A percentile compares a stretch with the other conserved stretches of the same genome.
These are phyloP conservation scores for Bruguiera gymnorhiza DNA, from an alignment of 345 rosid genomes.

Conservation along the genomic window DNA sequence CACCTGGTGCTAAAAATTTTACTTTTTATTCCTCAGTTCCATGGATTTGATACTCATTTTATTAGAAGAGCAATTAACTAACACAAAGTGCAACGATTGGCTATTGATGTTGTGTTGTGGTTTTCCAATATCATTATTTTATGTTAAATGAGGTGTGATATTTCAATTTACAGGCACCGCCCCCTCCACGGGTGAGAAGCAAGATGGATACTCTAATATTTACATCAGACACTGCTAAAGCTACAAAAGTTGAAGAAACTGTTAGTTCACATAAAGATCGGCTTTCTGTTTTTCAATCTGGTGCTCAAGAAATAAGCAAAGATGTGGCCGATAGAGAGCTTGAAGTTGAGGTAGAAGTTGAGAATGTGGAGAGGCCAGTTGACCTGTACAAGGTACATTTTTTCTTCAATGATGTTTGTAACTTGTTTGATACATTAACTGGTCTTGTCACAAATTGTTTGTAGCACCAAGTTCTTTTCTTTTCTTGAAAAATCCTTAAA, in stretches of 20 bases:
- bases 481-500: no score
- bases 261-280: slow-evolving; percentile 30
- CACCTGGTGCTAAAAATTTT: no score
- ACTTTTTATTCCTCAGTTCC: no score
- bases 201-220: slow-evolving; percentile 86
- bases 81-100: no score
- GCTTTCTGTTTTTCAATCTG: slow-evolving; percentile 22
- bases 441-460: neutral
- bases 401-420: slow-evolving; percentile 9
- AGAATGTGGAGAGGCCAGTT: slow-evolving; percentile 88
- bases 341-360: slow-evolving; percentile 55
- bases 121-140: neutral
- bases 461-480: neutral
- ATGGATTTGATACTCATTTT: no score
- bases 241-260: slow-evolving; percentile 43
- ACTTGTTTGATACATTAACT: neutral
- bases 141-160: neutral
- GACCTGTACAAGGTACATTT: slow-evolving; percentile 90
- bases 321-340: slow-evolving; percentile 39
- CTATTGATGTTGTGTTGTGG: neutral
- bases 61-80: no score
- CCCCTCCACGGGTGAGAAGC: slow-evolving; percentile 71
- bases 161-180: slow-evolving; percentile 57
- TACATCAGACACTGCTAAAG: slow-evolving; percentile 60
- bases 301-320: slow-evolving; percentile 31